Percentiles rank a stretch among this genome's conserved stretches.
Conservation (phyloP, 257 asterid genomes). For the Solanum medicagineum region DNA sequence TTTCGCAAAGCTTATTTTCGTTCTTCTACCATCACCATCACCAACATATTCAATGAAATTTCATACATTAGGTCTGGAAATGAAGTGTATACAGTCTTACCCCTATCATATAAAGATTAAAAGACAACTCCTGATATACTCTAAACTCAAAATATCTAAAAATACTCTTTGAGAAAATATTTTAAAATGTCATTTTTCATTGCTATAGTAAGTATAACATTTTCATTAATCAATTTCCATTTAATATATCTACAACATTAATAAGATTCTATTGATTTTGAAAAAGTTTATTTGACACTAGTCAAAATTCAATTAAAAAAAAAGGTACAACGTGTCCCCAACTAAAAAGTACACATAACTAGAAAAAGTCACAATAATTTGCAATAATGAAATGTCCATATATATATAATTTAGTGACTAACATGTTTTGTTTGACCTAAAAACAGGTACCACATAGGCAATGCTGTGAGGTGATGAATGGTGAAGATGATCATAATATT, state of each 20-base stretch:
- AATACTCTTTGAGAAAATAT: rapidly evolving
- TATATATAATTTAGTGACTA: background rate
- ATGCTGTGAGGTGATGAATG: conserved; percentile 43
- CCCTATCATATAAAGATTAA: too few species aligned
- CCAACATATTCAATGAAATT: background rate
- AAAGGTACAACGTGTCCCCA: background rate
- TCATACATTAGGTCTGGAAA: background rate
- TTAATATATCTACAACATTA: background rate
- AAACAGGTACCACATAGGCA: conserved; percentile 61
- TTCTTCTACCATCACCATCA: background rate
- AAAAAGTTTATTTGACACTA: background rate
- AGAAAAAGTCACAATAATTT: background rate
- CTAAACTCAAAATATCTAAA: background rate
- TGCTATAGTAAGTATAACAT: background rate
- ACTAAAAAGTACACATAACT: background rate
- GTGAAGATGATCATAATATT: conserved; percentile 10
- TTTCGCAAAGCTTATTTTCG: background rate
- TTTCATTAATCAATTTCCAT: background rate
- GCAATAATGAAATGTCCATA: background rate
- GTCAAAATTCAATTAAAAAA: background rate
- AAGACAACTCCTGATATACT: rapidly evolving
- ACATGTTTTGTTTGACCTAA: background rate
- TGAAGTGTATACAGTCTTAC: background rate
- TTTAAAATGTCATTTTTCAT: background rate
- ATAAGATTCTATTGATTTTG: background rate